phyloP scores from a whole-genome alignment of 2,329 filamentous ascomycete genomes.

The Hypoxylon sp. region DNA sequence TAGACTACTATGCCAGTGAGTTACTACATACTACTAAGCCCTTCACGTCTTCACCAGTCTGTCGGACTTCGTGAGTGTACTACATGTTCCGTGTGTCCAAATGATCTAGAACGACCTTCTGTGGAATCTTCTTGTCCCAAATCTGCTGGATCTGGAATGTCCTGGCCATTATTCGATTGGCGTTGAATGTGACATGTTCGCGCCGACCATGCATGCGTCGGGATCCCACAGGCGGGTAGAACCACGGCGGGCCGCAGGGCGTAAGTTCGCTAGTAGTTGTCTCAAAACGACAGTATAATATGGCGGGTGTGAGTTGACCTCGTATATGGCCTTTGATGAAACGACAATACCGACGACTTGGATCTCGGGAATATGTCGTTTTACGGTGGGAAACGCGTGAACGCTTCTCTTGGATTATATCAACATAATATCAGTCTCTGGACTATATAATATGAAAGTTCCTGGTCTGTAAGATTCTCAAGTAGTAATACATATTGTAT shows the following conservation, averaged over 20 bases:
- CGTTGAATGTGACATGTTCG: conserved; percentile 23
- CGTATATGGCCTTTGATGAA: conserved; percentile 22
- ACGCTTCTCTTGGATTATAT: not conserved
- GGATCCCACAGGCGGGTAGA: conserved; percentile 35
- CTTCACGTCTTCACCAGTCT: conserved; percentile 5
- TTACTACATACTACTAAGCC: conserved; percentile 13
- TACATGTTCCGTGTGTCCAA: conserved; percentile 7
- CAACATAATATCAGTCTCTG: not conserved
- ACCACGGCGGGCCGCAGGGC: conserved; percentile 33
- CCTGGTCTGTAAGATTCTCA: not conserved
- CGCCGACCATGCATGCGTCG: conserved; percentile 26
- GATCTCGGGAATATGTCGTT: conserved; percentile 16
- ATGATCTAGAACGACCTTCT: conserved; percentile 6
- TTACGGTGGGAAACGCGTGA: not conserved
- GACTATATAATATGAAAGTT: conserved; percentile 10
- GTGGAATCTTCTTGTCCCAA: conserved; percentile 9
- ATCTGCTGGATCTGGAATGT: conserved; percentile 10
- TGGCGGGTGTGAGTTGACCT: conserved; percentile 5
- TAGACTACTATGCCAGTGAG: conserved; percentile 12
- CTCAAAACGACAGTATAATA: conserved; percentile 17
- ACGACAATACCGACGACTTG: conserved; percentile 24
- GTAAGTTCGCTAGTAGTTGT: conserved; percentile 19
- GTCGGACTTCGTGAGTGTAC: not conserved
- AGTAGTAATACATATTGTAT: conserved; percentile 8
- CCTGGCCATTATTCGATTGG: conserved; percentile 10